phyloP scores from a whole-genome alignment of 768 basidiomycete species.

The Psilocybe sp. region DNA sequence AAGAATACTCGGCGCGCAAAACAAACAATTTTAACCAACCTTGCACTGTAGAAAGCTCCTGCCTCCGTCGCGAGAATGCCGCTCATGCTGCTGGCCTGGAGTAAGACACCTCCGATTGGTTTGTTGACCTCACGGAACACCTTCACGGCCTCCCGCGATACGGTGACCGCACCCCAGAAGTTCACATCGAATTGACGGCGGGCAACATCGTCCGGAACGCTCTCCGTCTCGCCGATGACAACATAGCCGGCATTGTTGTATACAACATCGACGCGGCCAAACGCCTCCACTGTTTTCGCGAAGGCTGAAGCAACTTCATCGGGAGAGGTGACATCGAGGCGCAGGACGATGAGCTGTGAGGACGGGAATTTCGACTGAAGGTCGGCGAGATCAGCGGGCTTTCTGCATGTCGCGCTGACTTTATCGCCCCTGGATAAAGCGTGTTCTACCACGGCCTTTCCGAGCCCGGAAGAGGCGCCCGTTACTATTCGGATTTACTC shows the following conservation, averaged over 20 bases:
- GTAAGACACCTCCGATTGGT: constrained; percentile 35
- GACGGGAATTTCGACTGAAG: neutral
- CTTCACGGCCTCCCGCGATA: constrained; percentile 27
- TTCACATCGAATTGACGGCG: constrained; percentile 36
- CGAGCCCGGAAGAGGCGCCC: too few species aligned
- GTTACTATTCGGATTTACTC: too few species aligned
- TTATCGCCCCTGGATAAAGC: too few species aligned
- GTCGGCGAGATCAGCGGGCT: too few species aligned
- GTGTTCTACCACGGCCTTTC: too few species aligned
- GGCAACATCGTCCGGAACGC: constrained; percentile 28
- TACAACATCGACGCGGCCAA: constrained; percentile 43
- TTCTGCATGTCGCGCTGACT: too few species aligned
- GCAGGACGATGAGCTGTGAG: constrained; percentile 17
- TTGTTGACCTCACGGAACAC: constrained; percentile 35
- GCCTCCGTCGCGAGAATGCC: constrained; percentile 25
- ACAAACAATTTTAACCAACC: constrained; percentile 3
- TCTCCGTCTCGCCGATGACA: constrained; percentile 35
- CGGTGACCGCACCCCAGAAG: constrained; percentile 35
- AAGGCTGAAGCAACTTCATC: constrained; percentile 33
- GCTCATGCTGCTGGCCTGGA: constrained; percentile 33
- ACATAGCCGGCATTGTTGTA: constrained; percentile 40
- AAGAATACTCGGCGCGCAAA: neutral
- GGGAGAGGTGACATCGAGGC: constrained; percentile 35
- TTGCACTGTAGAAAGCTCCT: constrained; percentile 24
- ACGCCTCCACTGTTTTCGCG: constrained; percentile 25